A percentile compares a stretch with the other conserved stretches of the same genome.
phyloP scores from a whole-genome alignment of 352 stramenopile species.

The Globisporangium uncinulatum region DNA sequence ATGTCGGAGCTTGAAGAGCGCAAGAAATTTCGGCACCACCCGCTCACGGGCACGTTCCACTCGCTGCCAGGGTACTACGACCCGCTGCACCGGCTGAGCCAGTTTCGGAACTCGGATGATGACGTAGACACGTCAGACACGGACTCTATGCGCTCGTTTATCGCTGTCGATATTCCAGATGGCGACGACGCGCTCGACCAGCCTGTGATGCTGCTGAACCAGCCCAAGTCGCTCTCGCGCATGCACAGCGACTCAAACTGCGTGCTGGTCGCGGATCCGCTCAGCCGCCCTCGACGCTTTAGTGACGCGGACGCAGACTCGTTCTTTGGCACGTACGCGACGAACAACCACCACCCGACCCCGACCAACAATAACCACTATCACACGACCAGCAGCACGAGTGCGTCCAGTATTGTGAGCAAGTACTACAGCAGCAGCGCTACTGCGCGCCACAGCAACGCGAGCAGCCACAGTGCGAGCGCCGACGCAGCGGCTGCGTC shows the following conservation, averaged over 20 bases:
- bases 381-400: slow-evolving; percentile 20
- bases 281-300: slow-evolving; percentile 60
- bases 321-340: slow-evolving; percentile 33
- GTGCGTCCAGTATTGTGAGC: slow-evolving; percentile 12
- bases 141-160: slow-evolving; percentile 68
- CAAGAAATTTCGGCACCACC: slow-evolving; percentile 86
- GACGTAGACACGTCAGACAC: slow-evolving; percentile 60
- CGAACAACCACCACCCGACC: too few species aligned
- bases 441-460: background rate
- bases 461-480: background rate
- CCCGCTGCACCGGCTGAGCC: slow-evolving; percentile 68
- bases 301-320: slow-evolving; percentile 76
- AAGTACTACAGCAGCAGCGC: slow-evolving; percentile 4
- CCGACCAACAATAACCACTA: background rate
- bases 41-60: slow-evolving; percentile 85
- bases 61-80: slow-evolving; percentile 84
- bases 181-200: slow-evolving; percentile 38
- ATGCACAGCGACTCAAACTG: slow-evolving; percentile 75
- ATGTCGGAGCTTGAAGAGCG: slow-evolving; percentile 86
- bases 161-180: slow-evolving; percentile 73
- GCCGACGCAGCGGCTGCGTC: slow-evolving; percentile 6
- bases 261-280: slow-evolving; percentile 24
- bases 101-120: slow-evolving; percentile 59
- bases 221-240: slow-evolving; percentile 52
- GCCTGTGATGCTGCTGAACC: slow-evolving; percentile 24